These are phyloP conservation scores for Pleodorina starrii DNA, from an alignment of 139 green algal species.

Conservation along the genomic window DNA sequence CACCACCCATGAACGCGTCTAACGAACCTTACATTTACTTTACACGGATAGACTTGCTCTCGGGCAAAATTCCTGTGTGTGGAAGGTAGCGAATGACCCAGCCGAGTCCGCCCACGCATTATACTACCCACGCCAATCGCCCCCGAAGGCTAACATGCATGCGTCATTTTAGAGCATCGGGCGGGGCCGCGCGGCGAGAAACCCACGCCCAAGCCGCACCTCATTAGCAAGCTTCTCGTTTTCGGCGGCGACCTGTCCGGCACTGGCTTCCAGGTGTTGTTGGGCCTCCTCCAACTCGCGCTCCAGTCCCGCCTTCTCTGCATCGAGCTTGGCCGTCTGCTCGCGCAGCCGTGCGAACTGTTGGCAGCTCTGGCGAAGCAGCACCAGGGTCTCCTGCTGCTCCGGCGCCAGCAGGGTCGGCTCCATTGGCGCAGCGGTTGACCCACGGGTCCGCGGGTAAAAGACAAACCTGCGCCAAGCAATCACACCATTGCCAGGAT, in stretches of 20 bases:
- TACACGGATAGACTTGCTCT: not conserved
- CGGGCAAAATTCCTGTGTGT: not conserved
- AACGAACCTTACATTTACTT: too few species aligned
- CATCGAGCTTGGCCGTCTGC: not conserved
- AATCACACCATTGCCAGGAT: not conserved
- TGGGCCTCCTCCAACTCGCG: not conserved
- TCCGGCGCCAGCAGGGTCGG: too few species aligned
- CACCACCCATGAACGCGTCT: too few species aligned
- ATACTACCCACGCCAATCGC: not conserved
- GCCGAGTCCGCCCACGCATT: not conserved
- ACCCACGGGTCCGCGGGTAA: not conserved
- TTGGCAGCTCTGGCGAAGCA: not conserved
- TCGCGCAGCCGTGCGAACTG: too few species aligned
- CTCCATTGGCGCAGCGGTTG: not conserved
- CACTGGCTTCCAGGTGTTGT: not conserved
- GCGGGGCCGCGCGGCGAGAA: too few species aligned
- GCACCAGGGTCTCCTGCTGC: not conserved
- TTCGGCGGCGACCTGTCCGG: not conserved
- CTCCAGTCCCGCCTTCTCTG: not conserved
- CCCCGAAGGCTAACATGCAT: not conserved
- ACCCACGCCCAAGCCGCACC: too few species aligned
- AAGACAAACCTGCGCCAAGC: not conserved
- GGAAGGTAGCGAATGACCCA: not conserved
- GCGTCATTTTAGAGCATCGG: not conserved
- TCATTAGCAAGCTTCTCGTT: not conserved